Evolutionary conservation across 2,329 filamentous ascomycete genomes (phyloP).

Genomic region (Clonostachys sp.): DNA sequence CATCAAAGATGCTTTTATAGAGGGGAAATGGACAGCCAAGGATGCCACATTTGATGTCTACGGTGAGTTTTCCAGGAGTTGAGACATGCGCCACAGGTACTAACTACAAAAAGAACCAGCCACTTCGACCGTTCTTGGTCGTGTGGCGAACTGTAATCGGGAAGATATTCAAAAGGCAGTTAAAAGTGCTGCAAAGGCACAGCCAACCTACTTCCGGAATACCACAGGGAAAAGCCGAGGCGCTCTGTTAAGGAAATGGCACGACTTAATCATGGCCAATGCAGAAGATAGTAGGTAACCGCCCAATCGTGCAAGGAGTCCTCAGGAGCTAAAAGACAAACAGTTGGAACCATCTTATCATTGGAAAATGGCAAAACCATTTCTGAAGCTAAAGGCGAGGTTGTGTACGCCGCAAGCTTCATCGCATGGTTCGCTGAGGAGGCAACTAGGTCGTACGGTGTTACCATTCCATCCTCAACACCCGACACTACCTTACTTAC

Average conservation of each 20-base stretch:
- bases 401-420: constrained; percentile 54
- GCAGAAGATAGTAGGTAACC: constrained; percentile 47
- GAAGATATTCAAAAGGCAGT: background rate
- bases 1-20: too few species aligned
- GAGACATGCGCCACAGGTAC: too few species aligned
- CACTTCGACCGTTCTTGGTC: background rate
- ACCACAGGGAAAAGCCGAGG: background rate
- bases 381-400: constrained; percentile 54
- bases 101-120: background rate
- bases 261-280: constrained; percentile 61
- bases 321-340: background rate
- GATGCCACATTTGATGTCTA: background rate
- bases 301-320: background rate
- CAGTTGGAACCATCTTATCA: constrained; percentile 51
- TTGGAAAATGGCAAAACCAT: constrained; percentile 68
- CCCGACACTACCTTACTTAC: constrained; percentile 59
- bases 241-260: constrained; percentile 59
- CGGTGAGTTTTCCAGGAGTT: background rate
- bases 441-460: constrained; percentile 48
- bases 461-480: constrained; percentile 55
- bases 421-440: constrained; percentile 62
- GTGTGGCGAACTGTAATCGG: background rate
- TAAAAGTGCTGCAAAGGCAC: background rate
- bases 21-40: background rate
- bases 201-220: background rate